These are phyloP conservation scores for Leucocoprinus birnbaumii DNA, from an alignment of 768 basidiomycete genomes.

Conservation along the genomic window DNA sequence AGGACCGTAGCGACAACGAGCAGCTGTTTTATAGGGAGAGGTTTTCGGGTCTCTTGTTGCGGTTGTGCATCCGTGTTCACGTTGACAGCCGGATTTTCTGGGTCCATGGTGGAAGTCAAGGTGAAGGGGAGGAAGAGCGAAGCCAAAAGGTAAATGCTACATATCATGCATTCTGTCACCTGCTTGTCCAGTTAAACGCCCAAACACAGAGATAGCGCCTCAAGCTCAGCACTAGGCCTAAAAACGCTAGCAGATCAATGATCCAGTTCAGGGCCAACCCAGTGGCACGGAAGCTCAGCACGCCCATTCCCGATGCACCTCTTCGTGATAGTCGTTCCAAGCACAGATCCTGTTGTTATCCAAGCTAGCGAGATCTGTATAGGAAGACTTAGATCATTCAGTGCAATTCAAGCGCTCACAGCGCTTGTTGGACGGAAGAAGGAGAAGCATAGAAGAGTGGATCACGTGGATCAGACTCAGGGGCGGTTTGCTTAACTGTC, in stretches of 20 bases:
- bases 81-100: neutral
- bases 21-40: constrained; percentile 38
- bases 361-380: too few relatives aligned
- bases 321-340: too few relatives aligned
- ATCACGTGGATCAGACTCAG: constrained; percentile 11
- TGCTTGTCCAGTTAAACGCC: neutral
- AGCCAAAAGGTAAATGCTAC: neutral
- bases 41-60: constrained; percentile 20
- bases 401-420: too few relatives aligned
- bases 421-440: neutral
- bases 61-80: neutral
- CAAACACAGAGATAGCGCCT: neutral
- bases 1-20: constrained; percentile 37
- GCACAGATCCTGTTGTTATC: too few relatives aligned
- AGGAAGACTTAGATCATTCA: too few relatives aligned
- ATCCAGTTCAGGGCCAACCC: too few relatives aligned
- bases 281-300: too few relatives aligned
- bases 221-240: too few relatives aligned
- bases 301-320: too few relatives aligned
- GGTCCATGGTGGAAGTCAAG: neutral
- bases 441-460: neutral
- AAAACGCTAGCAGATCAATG: too few relatives aligned
- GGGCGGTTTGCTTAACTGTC: constrained; percentile 3
- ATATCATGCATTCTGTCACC: too few relatives aligned
- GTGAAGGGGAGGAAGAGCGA: neutral